Conservation (phyloP, 371 early-diverging fungal genomes). For the Paramicrosporidium saccamoebae region DNA sequence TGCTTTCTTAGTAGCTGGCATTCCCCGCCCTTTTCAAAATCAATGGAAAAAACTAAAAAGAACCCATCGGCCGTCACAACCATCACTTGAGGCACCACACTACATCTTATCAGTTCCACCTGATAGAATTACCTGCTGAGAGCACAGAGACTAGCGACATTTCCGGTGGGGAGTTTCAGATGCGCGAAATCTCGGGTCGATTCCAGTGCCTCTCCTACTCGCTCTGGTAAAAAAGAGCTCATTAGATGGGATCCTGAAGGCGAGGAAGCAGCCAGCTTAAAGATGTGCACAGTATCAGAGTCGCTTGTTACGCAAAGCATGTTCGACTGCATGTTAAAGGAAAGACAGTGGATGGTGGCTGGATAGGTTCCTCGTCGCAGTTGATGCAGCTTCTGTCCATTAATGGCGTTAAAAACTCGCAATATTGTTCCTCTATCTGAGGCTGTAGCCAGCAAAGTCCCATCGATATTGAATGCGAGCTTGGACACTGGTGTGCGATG, state of each 20-base stretch:
- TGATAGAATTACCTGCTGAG: constrained; percentile 16
- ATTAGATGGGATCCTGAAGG: neutral
- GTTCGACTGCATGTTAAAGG: constrained; percentile 45
- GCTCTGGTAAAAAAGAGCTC: constrained; percentile 46
- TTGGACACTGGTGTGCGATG: constrained; percentile 57
- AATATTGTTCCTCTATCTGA: constrained; percentile 91
- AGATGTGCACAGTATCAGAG: constrained; percentile 90
- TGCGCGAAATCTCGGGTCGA: constrained; percentile 73
- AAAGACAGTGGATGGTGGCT: constrained; percentile 54
- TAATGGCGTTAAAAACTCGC: constrained; percentile 60
- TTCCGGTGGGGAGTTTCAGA: constrained; percentile 44
- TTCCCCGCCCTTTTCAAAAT: constrained; percentile 62
- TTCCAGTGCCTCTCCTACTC: constrained; percentile 68
- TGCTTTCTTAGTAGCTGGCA: constrained; percentile 46
- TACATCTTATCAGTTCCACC: constrained; percentile 2
- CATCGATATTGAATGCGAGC: constrained; percentile 52
- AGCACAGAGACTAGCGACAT: constrained; percentile 42
- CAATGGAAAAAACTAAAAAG: constrained; percentile 60
- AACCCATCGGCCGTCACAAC: constrained; percentile 68
- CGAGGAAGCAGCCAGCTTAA: constrained; percentile 15
- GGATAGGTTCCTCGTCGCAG: constrained; percentile 76
- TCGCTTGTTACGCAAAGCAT: constrained; percentile 59
- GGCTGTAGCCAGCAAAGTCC: constrained; percentile 67
- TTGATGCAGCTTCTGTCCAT: constrained; percentile 57
- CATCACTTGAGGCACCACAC: constrained; percentile 40